These are phyloP conservation scores for Polymyxa betae DNA, from an alignment of 208 protist genomes.

Conservation along the genomic window DNA sequence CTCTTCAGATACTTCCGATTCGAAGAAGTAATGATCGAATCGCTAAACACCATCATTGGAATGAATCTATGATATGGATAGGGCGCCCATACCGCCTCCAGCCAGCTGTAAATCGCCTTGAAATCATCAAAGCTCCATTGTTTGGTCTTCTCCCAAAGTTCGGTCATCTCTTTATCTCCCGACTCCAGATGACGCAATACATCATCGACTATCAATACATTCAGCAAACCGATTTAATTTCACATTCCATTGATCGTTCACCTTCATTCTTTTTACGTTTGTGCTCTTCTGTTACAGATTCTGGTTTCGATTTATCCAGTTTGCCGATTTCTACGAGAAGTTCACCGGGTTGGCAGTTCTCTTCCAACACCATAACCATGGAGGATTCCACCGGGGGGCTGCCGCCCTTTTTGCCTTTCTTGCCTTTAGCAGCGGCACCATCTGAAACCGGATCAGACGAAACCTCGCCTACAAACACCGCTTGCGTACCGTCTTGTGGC, in stretches of 20 bases:
- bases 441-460: neutral
- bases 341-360: slow-evolving; percentile 5
- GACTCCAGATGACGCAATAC: neutral
- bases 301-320: neutral
- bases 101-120: slow-evolving; percentile 64
- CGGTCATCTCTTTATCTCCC: neutral
- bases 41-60: neutral
- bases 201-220: neutral
- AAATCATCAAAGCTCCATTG: slow-evolving; percentile 67
- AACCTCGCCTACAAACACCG: too few relatives aligned
- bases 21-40: slow-evolving; percentile 67
- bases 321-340: slow-evolving; percentile 19
- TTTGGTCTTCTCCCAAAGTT: slow-evolving; percentile 62
- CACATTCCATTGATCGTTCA: too few relatives aligned
- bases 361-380: neutral
- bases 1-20: slow-evolving; percentile 63
- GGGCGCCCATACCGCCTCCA: slow-evolving; percentile 15
- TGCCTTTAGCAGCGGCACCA: neutral
- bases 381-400: neutral
- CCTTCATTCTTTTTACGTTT: slow-evolving; percentile 3
- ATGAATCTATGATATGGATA: neutral
- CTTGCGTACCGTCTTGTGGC: neutral
- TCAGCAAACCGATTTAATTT: neutral
- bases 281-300: neutral
- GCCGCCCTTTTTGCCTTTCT: slow-evolving; percentile 7